These are phyloP conservation scores for Rhinocladiella mackenziei DNA, from an alignment of 2,329 filamentous ascomycete species.

Conservation along the genomic window DNA sequence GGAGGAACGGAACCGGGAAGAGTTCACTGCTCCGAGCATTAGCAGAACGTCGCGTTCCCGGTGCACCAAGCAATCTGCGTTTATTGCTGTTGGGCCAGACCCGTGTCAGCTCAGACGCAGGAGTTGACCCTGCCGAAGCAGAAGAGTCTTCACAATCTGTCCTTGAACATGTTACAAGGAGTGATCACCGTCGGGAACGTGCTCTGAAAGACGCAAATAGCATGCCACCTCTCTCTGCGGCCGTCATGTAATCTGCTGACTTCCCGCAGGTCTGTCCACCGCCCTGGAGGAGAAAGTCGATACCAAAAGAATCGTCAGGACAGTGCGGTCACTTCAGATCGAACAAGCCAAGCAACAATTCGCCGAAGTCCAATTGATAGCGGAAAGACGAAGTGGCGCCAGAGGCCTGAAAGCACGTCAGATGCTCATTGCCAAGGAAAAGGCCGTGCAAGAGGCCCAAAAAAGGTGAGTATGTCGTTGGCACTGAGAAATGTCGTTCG, in stretches of 20 bases:
- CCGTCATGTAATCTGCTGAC: neutral
- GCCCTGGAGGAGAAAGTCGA: slow-evolving; percentile 57
- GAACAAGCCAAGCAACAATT: slow-evolving; percentile 60
- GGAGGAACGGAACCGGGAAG: slow-evolving; percentile 78
- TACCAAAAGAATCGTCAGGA: slow-evolving; percentile 55
- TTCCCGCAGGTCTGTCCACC: slow-evolving; percentile 49
- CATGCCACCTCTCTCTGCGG: slow-evolving; percentile 33
- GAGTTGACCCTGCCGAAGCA: slow-evolving; percentile 34
- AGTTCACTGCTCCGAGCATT: slow-evolving; percentile 73
- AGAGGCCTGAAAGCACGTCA: slow-evolving; percentile 74
- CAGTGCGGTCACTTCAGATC: slow-evolving; percentile 60
- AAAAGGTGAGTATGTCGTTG: slow-evolving; percentile 41
- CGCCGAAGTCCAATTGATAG: slow-evolving; percentile 69
- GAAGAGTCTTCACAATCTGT: slow-evolving; percentile 44
- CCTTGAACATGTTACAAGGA: slow-evolving; percentile 62
- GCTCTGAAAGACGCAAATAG: slow-evolving; percentile 59
- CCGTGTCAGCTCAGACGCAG: slow-evolving; percentile 18
- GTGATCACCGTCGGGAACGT: slow-evolving; percentile 48
- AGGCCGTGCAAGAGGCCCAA: slow-evolving; percentile 57
- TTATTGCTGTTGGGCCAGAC: slow-evolving; percentile 70
- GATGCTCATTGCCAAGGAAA: slow-evolving; percentile 65
- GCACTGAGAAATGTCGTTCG: neutral
- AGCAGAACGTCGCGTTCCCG: slow-evolving; percentile 72
- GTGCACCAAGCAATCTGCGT: slow-evolving; percentile 62
- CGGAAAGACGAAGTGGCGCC: slow-evolving; percentile 68